Percentiles rank a stretch among this genome's conserved stretches.
Evolutionary conservation across 139 green algal species (phyloP).

Genomic region (Coelastrella sp.): DNA sequence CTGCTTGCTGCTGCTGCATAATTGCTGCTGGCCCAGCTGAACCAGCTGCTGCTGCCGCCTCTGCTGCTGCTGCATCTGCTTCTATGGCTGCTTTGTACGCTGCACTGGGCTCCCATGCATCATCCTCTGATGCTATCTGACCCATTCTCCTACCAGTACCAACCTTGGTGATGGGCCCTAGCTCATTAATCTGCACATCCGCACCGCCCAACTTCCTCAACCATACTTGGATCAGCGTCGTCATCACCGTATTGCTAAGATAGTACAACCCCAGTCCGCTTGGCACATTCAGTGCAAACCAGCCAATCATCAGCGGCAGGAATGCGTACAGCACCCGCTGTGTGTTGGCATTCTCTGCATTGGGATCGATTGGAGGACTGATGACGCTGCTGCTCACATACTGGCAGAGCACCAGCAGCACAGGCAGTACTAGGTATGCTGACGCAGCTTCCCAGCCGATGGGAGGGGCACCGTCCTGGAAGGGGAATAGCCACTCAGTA

Average conservation of each 20-base stretch:
- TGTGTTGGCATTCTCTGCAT: conserved; percentile 75
- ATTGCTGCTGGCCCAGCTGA: neutral
- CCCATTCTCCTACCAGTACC: conserved; percentile 54
- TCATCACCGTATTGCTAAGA: conserved; percentile 88
- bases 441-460: conserved; percentile 90
- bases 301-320: conserved; percentile 92
- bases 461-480: conserved; percentile 89
- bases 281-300: conserved; percentile 91
- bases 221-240: conserved; percentile 74
- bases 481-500: conserved; percentile 50
- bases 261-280: conserved; percentile 90
- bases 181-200: conserved; percentile 63
- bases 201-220: conserved; percentile 89
- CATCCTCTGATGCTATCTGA: conserved; percentile 19
- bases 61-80: conserved; percentile 35
- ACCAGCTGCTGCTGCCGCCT: conserved; percentile 28
- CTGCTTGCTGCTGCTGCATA: conserved; percentile 27
- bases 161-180: conserved; percentile 78
- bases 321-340: conserved; percentile 55
- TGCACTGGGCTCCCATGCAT: conserved; percentile 21
- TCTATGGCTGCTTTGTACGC: conserved; percentile 3
- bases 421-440: conserved; percentile 93
- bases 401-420: conserved; percentile 83
- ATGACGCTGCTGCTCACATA: conserved; percentile 71
- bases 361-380: conserved; percentile 70